These are phyloP conservation scores for Pholiota adiposa DNA, from an alignment of 1,284 basidiomycete species.

Conservation along the genomic window DNA sequence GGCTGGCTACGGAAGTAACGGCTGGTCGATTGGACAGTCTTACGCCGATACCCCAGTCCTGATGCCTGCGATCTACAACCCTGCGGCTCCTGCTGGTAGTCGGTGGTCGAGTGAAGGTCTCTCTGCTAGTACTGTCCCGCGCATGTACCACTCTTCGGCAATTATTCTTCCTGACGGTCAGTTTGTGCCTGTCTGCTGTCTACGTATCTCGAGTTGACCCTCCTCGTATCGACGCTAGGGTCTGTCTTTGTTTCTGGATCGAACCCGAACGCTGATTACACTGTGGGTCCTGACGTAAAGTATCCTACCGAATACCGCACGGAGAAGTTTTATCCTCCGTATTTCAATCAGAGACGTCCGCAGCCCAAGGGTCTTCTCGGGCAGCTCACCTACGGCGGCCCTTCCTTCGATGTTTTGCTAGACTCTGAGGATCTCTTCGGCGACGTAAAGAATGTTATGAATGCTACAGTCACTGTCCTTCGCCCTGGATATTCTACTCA, in stretches of 20 bases:
- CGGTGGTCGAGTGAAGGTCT: slow-evolving; percentile 71
- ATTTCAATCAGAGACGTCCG: slow-evolving; percentile 77
- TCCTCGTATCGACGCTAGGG: slow-evolving; percentile 34
- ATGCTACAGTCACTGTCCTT: slow-evolving; percentile 74
- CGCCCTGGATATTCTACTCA: slow-evolving; percentile 88
- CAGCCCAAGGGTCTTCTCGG: slow-evolving; percentile 66
- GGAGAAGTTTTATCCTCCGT: slow-evolving; percentile 77
- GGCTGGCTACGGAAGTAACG: slow-evolving; percentile 40
- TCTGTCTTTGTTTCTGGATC: slow-evolving; percentile 78
- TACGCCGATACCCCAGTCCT: slow-evolving; percentile 40
- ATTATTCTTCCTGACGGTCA: slow-evolving; percentile 77
- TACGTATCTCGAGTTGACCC: no score
- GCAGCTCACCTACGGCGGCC: slow-evolving; percentile 76
- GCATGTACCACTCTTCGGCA: slow-evolving; percentile 83
- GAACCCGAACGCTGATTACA: slow-evolving; percentile 85
- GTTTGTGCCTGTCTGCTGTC: slow-evolving; percentile 2
- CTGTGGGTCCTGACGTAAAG: slow-evolving; percentile 45
- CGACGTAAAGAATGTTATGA: slow-evolving; percentile 48
- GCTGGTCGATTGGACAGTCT: slow-evolving; percentile 41
- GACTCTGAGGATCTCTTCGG: slow-evolving; percentile 56
- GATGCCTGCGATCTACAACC: slow-evolving; percentile 64
- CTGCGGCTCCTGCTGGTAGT: slow-evolving; percentile 52
- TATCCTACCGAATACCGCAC: slow-evolving; percentile 84
- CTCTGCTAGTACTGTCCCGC: slow-evolving; percentile 57
- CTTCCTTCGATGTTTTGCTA: slow-evolving; percentile 72